Evolutionary conservation across 2,329 filamentous ascomycete species (phyloP), one percentile per base, ranked within the genome.

Genomic region (Aspergillus sp.): DNA sequence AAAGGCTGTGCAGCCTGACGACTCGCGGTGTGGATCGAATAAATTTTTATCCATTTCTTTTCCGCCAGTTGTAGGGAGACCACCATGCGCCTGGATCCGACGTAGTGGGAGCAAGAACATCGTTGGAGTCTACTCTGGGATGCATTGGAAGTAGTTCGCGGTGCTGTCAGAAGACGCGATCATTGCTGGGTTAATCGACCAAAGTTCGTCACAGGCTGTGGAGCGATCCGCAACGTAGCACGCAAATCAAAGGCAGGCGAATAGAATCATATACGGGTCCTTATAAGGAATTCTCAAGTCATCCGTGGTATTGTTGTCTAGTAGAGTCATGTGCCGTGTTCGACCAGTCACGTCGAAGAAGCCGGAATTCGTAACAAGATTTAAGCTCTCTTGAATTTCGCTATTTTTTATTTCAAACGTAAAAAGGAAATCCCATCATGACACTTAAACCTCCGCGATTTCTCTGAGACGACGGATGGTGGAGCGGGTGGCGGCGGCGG

Each of bases 381-480:
- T 55, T 55, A 59, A 62, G 61, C 60, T 56, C 52, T 54, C 60
- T 63, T 63, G 64, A 60, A 65, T 61, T 64, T 65, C 62, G 64
- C 64, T 65, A 65, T 67, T 68, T 66, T 67, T 71, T 67, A 64
- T 63, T 67, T 67, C 61, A 65, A 64, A 67, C 66, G 65, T 69
- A 60, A 69, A 63, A 63, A 60, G 58, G 60, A 65, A 66, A 67
- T 58, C 63, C 65, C 62, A 66, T 64, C 58, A 64, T 70, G 61
- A 63, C 63, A 63, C 64, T 68, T 70, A 70, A 80, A 95, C 90
- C 86, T 96, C 92, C 75, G 89, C 89, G 81, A 96, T 95, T 82
- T 96, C 92, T 77, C 92, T 88, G 82, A 96, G 84, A 86, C 92
- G 88, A 82, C 92, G 89, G 80, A 96, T 91, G 70, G 92, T 96